Conservation (phyloP, 192 early-diverging fungal genomes). For the Podila verticillata region DNA sequence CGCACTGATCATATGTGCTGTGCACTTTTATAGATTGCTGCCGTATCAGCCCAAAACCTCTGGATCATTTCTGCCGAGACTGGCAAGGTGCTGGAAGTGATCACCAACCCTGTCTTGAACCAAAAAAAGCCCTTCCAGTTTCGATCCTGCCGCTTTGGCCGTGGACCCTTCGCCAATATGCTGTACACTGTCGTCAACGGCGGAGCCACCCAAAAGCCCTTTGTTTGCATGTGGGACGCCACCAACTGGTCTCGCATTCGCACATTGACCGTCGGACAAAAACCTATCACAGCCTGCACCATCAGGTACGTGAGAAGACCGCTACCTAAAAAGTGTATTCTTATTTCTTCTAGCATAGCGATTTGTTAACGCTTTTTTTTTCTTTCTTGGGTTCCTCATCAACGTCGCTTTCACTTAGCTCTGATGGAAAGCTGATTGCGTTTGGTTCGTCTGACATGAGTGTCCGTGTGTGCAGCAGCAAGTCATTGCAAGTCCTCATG, state of each 20-base stretch:
- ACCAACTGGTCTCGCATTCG: constrained; percentile 63
- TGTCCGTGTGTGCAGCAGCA: constrained; percentile 72
- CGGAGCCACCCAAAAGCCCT: constrained; percentile 59
- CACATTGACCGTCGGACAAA: constrained; percentile 58
- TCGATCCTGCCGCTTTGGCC: constrained; percentile 67
- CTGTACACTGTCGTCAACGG: constrained; percentile 76
- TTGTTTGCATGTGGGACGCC: constrained; percentile 70
- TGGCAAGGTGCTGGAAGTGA: constrained; percentile 57
- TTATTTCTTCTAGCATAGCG: no score
- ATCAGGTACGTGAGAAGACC: constrained; percentile 59
- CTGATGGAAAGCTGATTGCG: constrained; percentile 74
- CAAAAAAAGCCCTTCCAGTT: constrained; percentile 58
- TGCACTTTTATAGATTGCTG: constrained; percentile 53
- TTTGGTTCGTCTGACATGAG: constrained; percentile 79
- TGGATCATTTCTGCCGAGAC: constrained; percentile 53
- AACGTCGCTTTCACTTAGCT: constrained; percentile 52
- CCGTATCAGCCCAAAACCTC: constrained; percentile 57
- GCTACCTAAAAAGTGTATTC: no score
- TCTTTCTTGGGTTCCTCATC: not conserved
- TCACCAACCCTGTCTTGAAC: constrained; percentile 51
- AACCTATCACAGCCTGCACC: constrained; percentile 72
- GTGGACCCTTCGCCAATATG: constrained; percentile 58
- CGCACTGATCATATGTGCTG: not conserved
- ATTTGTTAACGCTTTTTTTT: not conserved
- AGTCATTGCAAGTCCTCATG: constrained; percentile 64